Conservation (phyloP, 768 basidiomycete species). For the Mycena galericulata region DNA sequence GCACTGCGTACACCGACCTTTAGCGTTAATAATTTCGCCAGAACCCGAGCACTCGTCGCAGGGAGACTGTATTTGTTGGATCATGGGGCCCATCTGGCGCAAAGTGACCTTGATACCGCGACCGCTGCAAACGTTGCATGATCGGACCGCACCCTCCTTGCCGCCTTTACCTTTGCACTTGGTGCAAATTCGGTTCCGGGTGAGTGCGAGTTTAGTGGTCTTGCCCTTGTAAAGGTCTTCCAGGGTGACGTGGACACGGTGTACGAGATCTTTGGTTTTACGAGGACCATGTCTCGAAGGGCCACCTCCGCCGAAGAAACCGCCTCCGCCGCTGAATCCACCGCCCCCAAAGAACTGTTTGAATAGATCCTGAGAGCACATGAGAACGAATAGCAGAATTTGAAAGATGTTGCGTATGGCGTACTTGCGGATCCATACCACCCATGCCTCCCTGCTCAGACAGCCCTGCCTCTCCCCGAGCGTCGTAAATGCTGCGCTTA, state of each 20-base stretch:
- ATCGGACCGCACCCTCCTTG: constrained; percentile 93
- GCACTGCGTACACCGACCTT: constrained; percentile 93
- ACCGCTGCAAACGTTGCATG: constrained; percentile 83
- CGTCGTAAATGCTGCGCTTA: constrained; percentile 86
- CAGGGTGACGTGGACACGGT: constrained; percentile 95
- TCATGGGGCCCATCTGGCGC: constrained; percentile 99
- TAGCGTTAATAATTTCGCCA: constrained; percentile 95
- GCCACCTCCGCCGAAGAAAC: constrained; percentile 82
- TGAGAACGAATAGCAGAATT: constrained; percentile 9
- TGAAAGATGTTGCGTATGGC: constrained; percentile 36
- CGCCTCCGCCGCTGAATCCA: constrained; percentile 86
- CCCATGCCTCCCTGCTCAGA: constrained; percentile 90
- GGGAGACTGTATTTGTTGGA: constrained; percentile 96
- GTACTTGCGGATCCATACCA: constrained; percentile 95
- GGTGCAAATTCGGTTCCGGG: constrained; percentile 92
- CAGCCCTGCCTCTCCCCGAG: constrained; percentile 92
- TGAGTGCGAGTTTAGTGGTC: constrained; percentile 96
- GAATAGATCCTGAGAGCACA: constrained; percentile 82
- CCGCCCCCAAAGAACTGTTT: constrained; percentile 94
- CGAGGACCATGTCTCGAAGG: constrained; percentile 79
- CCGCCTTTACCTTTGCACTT: constrained; percentile 98
- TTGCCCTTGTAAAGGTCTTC: constrained; percentile 99
- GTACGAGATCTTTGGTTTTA: constrained; percentile 98
- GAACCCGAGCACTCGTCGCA: constrained; percentile 94
- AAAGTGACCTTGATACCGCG: constrained; percentile 92